Evolutionary conservation across 2,329 filamentous ascomycete species (phyloP).

Genomic region (Emergomyces orientalis): DNA sequence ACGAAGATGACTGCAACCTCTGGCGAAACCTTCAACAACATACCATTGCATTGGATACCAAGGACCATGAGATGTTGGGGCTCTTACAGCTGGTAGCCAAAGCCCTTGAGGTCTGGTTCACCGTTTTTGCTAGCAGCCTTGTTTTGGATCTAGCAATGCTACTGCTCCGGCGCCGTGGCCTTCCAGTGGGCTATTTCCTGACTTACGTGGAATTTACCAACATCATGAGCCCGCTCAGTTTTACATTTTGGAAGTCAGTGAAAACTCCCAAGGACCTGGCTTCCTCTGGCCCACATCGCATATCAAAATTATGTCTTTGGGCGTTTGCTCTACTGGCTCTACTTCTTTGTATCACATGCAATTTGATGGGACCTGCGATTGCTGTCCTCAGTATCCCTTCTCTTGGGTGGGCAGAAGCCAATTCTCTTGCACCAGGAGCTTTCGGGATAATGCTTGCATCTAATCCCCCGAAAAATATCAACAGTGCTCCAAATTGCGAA

Average conservation of each 20-base stretch:
- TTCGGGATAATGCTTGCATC: too few species aligned
- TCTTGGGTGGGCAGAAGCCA: too few species aligned
- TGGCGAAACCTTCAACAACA: not conserved
- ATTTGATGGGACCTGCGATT: too few species aligned
- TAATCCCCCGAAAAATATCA: too few species aligned
- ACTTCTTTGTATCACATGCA: too few species aligned
- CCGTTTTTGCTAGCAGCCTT: not conserved
- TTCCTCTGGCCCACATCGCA: too few species aligned
- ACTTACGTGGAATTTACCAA: not conserved
- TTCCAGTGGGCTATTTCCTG: not conserved
- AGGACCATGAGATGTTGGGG: not conserved
- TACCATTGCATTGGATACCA: not conserved
- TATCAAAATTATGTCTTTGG: too few species aligned
- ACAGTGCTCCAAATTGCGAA: too few species aligned
- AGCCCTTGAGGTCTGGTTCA: not conserved
- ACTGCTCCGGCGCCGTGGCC: not conserved
- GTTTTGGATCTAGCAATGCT: not conserved
- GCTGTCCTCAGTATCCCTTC: too few species aligned
- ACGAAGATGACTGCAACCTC: not conserved
- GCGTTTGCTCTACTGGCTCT: too few species aligned
- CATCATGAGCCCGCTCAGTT: not conserved
- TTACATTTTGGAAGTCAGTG: not conserved
- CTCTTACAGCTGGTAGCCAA: not conserved
- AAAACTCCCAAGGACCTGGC: too few species aligned
- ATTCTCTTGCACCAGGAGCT: too few species aligned